phyloP scores from a whole-genome alignment of 2,329 filamentous ascomycete genomes.

The Penicillium capsulatum region DNA sequence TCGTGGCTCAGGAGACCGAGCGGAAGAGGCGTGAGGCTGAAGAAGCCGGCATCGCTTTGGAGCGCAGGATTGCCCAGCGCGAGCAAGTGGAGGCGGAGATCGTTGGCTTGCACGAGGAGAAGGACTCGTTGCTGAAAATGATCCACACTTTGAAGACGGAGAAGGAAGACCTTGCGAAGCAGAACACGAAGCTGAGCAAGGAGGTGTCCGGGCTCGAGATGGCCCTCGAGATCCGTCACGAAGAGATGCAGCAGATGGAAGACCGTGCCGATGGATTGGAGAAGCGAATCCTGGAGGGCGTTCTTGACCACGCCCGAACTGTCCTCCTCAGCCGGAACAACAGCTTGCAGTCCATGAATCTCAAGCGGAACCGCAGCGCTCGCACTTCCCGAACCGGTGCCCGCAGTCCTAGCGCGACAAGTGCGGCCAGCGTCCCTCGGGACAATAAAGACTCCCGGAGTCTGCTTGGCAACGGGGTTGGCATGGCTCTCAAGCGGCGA shows the following conservation, averaged over 20 bases:
- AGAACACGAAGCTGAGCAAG: slow-evolving; percentile 74
- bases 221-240: slow-evolving; percentile 78
- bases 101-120: slow-evolving; percentile 53
- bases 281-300: slow-evolving; percentile 86
- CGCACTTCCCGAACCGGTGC: slow-evolving; percentile 36
- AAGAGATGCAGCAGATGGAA: slow-evolving; percentile 90
- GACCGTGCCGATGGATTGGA: slow-evolving; percentile 81
- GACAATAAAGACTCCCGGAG: slow-evolving; percentile 34
- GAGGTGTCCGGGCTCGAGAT: slow-evolving; percentile 91
- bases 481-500: slow-evolving; percentile 51
- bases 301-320: slow-evolving; percentile 86
- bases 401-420: slow-evolving; percentile 33
- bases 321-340: slow-evolving; percentile 74
- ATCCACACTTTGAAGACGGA: slow-evolving; percentile 47
- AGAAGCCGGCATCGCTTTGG: slow-evolving; percentile 74
- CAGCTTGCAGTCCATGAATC: slow-evolving; percentile 48
- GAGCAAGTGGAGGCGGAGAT: slow-evolving; percentile 57
- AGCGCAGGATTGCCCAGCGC: slow-evolving; percentile 66
- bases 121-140: slow-evolving; percentile 57
- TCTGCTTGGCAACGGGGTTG: slow-evolving; percentile 41
- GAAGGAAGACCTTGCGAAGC: slow-evolving; percentile 65
- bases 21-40: slow-evolving; percentile 73
- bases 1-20: slow-evolving; percentile 71
- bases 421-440: slow-evolving; percentile 33
- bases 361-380: slow-evolving; percentile 46